These are phyloP conservation scores for Sclerotinia spermophila DNA, from an alignment of 2,329 filamentous ascomycete species.

Conservation along the genomic window DNA sequence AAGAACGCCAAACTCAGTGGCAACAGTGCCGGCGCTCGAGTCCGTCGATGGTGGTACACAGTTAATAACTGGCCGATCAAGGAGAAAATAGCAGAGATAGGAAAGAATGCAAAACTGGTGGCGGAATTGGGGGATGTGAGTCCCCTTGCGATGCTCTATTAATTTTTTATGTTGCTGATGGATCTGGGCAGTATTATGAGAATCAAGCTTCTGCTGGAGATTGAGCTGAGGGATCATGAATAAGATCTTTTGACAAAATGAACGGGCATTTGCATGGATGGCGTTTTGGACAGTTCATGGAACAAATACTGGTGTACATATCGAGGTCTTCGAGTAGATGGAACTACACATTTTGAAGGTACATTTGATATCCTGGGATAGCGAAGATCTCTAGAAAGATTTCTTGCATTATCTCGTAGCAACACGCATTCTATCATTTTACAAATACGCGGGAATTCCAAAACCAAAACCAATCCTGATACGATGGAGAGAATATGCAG, in stretches of 20 bases:
- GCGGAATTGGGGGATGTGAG: conserved; percentile 43
- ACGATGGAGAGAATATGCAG: not conserved
- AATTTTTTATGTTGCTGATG: conserved; percentile 31
- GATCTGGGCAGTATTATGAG: conserved; percentile 31
- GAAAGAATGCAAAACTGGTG: conserved; percentile 36
- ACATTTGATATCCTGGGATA: not conserved
- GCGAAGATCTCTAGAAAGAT: not conserved
- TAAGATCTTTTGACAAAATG: conserved; percentile 1
- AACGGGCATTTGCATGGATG: conserved; percentile 9
- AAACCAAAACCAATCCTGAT: not conserved
- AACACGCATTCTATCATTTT: not conserved
- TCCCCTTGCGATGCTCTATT: conserved; percentile 26
- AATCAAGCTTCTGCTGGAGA: conserved; percentile 27
- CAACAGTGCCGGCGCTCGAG: conserved; percentile 67
- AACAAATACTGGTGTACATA: conserved; percentile 1
- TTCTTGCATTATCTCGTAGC: not conserved
- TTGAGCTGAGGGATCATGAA: conserved; percentile 23
- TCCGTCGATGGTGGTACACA: conserved; percentile 90
- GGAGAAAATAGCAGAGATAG: conserved; percentile 25
- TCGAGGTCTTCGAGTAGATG: not conserved
- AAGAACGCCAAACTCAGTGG: conserved; percentile 72
- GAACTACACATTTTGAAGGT: not conserved
- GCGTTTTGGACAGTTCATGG: conserved; percentile 7
- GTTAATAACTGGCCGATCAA: conserved; percentile 88
- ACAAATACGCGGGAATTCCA: not conserved